Evolutionary conservation across 2,329 filamentous ascomycete species (phyloP).

Genomic region (Paecilomyces sp.): DNA sequence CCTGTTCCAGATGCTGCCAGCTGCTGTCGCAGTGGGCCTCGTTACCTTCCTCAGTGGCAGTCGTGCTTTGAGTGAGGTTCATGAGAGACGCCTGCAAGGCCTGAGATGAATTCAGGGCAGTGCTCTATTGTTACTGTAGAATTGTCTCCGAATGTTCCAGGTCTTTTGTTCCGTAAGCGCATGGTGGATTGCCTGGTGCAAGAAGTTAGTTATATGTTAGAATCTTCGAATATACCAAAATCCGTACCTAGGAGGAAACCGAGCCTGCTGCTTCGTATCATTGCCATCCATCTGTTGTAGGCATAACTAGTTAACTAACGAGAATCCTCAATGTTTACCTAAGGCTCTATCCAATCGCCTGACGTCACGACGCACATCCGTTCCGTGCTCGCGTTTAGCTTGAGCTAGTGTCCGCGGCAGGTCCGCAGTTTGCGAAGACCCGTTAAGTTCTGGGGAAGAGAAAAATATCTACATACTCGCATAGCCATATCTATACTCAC

Average conservation of each 20-base stretch:
- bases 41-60: constrained; percentile 81
- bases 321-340: background rate
- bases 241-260: background rate
- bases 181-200: background rate
- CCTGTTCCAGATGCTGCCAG: constrained; percentile 80
- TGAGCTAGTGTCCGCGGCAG: background rate
- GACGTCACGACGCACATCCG: background rate
- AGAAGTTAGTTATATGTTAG: background rate
- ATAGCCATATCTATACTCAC: background rate
- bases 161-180: background rate
- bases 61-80: constrained; percentile 86
- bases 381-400: background rate
- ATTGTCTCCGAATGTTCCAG: background rate
- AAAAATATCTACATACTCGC: background rate
- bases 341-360: background rate
- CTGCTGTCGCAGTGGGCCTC: constrained; percentile 58
- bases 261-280: background rate
- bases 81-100: constrained; percentile 75
- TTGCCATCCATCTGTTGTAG: background rate
- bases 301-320: no score
- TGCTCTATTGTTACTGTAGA: background rate
- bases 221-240: background rate
- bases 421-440: background rate
- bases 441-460: background rate
- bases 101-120: constrained; percentile 39